Evolutionary conservation across 257 asterid species (phyloP).

Genomic region (Solanum etuberosum): DNA sequence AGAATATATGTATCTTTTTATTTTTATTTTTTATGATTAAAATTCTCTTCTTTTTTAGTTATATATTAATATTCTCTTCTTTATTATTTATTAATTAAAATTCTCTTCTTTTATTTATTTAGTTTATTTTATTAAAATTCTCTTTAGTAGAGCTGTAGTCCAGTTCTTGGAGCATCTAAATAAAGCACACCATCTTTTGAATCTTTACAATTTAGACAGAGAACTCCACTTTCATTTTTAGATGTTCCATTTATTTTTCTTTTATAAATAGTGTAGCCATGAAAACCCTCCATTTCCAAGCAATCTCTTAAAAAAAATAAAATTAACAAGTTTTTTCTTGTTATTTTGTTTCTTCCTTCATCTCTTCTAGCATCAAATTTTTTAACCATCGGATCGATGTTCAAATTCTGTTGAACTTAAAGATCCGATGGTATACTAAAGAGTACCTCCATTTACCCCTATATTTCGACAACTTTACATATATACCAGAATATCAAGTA

Average conservation of each 20-base stretch:
- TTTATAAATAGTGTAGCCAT: background rate
- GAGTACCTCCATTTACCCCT: background rate
- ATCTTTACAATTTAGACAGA: background rate
- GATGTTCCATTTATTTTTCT: background rate
- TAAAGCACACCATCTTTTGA: background rate
- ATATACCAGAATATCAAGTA: background rate
- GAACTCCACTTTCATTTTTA: background rate
- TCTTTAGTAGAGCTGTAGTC: background rate
- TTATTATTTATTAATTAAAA: background rate
- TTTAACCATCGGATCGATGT: background rate
- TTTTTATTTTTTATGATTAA: no score
- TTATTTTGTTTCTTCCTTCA: background rate
- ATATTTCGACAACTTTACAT: background rate
- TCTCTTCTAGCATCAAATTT: background rate
- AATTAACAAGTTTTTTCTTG: background rate
- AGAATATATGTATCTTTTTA: background rate
- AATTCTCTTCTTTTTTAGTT: background rate
- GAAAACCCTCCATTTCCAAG: background rate
- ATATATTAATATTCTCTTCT: background rate
- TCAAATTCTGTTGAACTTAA: background rate
- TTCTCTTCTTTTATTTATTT: background rate
- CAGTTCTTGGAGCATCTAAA: constrained; percentile 3
- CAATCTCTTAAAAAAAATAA: background rate
- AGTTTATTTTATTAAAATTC: background rate
- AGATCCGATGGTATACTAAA: background rate